Evolutionary conservation across 352 stramenopile species (phyloP).

Genomic region (Globisporangium polare): DNA sequence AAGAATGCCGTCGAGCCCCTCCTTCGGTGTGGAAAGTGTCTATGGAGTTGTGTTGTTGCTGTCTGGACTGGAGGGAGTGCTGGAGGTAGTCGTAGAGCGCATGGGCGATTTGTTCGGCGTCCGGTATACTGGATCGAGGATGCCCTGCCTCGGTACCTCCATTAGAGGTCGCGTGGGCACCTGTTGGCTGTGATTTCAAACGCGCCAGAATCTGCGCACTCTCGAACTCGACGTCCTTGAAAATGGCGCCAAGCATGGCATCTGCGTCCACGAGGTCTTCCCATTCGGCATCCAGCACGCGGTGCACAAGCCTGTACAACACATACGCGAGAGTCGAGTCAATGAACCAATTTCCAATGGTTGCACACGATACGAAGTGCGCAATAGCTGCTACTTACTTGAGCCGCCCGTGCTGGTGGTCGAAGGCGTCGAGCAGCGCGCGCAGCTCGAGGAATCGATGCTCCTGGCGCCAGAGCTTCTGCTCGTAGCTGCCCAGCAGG

Average conservation of each 20-base stretch:
- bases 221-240: conserved; percentile 16
- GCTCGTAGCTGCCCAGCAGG: conserved; percentile 39
- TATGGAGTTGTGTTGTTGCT: background rate
- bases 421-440: conserved; percentile 26
- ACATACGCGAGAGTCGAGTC: background rate
- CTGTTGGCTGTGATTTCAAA: background rate
- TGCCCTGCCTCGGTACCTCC: background rate
- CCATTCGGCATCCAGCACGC: conserved; percentile 27
- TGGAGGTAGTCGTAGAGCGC: conserved; percentile 14
- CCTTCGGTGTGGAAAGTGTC: conserved; percentile 34
- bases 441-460: conserved; percentile 32
- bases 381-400: conserved; percentile 14
- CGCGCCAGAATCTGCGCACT: conserved; percentile 1
- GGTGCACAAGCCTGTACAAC: conserved; percentile 17
- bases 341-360: background rate
- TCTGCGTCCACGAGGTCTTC: conserved; percentile 74
- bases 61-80: background rate
- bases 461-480: conserved; percentile 44
- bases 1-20: conserved; percentile 42
- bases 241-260: conserved; percentile 44
- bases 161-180: background rate
- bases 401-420: conserved; percentile 35
- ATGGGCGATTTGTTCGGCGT: conserved; percentile 13
- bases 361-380: too few species aligned
- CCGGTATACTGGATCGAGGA: conserved; percentile 4